Percentiles rank a stretch among this genome's conserved stretches.
phyloP scores from a whole-genome alignment of 768 basidiomycete genomes.

The Lactarius indigo region DNA sequence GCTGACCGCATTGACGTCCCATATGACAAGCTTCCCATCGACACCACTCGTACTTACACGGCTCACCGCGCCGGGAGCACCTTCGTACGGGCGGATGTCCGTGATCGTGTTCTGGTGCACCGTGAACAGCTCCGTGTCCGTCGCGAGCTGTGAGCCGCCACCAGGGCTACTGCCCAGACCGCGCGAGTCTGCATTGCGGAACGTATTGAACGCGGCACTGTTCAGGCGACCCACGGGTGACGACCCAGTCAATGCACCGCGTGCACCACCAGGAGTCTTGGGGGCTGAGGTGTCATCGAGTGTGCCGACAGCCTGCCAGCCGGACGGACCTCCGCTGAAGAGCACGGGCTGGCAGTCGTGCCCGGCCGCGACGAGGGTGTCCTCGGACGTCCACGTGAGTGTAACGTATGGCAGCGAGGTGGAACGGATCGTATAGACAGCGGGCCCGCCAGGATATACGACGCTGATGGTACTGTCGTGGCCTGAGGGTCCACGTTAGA shows the following conservation, averaged over 20 bases:
- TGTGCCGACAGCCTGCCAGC: constrained; percentile 79
- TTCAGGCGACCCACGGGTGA: constrained; percentile 65
- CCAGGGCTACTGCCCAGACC: constrained; percentile 41
- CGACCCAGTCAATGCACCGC: constrained; percentile 46
- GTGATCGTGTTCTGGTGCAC: constrained; percentile 99
- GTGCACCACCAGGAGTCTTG: constrained; percentile 42
- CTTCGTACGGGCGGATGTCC: constrained; percentile 75
- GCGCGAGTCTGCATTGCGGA: constrained; percentile 86
- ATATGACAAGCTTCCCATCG: constrained; percentile 90
- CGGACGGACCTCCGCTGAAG: constrained; percentile 67
- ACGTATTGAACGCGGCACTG: constrained; percentile 90
- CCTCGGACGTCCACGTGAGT: constrained; percentile 82
- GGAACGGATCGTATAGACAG: constrained; percentile 68
- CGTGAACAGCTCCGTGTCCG: constrained; percentile 77
- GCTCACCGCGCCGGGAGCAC: constrained; percentile 51
- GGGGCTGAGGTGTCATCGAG: constrained; percentile 73
- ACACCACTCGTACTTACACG: constrained; percentile 90
- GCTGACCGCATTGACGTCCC: constrained; percentile 68
- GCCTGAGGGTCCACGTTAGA: constrained; percentile 44
- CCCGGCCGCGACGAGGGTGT: constrained; percentile 83
- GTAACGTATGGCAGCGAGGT: constrained; percentile 80
- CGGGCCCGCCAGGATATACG: constrained; percentile 83
- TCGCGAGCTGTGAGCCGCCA: constrained; percentile 33
- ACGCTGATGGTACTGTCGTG: constrained; percentile 94
- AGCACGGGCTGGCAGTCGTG: constrained; percentile 97